A percentile compares a stretch with the other conserved stretches of the same genome.
Conservation (phyloP, 2,329 filamentous ascomycete genomes). For the Trichoderma citrinoviride region DNA sequence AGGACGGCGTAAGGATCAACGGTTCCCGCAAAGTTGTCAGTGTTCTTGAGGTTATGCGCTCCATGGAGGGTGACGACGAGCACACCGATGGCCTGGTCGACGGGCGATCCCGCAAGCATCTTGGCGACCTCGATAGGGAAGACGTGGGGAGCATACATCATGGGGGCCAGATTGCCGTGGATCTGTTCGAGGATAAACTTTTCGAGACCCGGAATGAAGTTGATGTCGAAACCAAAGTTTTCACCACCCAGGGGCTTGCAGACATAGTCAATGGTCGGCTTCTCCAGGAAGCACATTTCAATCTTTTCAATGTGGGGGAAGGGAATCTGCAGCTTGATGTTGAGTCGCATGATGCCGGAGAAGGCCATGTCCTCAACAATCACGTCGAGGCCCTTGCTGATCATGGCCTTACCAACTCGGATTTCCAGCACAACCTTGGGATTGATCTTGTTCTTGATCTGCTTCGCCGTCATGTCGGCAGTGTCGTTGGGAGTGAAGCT, state of each 20-base stretch:
- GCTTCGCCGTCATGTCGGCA: constrained; percentile 83
- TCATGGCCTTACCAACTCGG: constrained; percentile 89
- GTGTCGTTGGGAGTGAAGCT: constrained; percentile 97
- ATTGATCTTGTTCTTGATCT: constrained; percentile 94
- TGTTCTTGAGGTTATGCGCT: constrained; percentile 89
- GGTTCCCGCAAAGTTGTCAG: constrained; percentile 87
- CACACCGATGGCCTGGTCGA: constrained; percentile 95
- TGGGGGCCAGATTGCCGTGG: constrained; percentile 86
- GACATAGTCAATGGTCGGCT: constrained; percentile 89
- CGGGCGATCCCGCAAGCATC: constrained; percentile 89
- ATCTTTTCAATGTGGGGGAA: constrained; percentile 95
- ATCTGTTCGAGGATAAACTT: constrained; percentile 94
- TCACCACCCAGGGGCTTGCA: constrained; percentile 97
- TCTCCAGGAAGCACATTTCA: constrained; percentile 91
- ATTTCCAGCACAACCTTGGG: constrained; percentile 96
- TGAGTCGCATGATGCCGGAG: constrained; percentile 91
- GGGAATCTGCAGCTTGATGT: constrained; percentile 93
- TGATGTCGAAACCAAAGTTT: constrained; percentile 95
- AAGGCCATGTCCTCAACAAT: constrained; percentile 99
- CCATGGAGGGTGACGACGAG: constrained; percentile 88
- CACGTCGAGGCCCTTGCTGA: constrained; percentile 94
- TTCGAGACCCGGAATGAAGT: constrained; percentile 95
- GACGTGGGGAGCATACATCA: constrained; percentile 98
- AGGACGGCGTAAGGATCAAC: constrained; percentile 87
- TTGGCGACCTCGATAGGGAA: constrained; percentile 99